Percentiles rank a stretch among this genome's conserved stretches.
Evolutionary conservation across 768 basidiomycete genomes (phyloP).

Genomic region (Suillus lakei): DNA sequence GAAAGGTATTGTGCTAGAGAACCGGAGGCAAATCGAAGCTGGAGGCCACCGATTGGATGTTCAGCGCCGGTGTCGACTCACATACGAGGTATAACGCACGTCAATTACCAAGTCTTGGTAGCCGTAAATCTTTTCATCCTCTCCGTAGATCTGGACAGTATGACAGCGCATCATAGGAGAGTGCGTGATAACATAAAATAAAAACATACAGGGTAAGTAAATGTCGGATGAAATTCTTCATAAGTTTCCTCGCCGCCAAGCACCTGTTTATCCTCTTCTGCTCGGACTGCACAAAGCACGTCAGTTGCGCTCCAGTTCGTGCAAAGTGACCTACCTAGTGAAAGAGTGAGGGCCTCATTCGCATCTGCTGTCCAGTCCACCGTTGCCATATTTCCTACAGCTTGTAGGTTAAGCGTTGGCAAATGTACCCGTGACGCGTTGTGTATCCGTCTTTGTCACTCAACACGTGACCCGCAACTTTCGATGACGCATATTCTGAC

Average conservation of each 20-base stretch:
- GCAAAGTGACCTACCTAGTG: conserved; percentile 57
- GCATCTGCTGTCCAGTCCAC: conserved; percentile 79
- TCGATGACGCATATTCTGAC: conserved; percentile 4
- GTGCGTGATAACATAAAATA: background rate
- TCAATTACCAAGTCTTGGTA: conserved; percentile 85
- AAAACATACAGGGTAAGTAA: conserved; percentile 87
- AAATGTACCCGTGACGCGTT: conserved; percentile 26
- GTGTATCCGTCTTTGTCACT: conserved; percentile 27
- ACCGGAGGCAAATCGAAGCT: conserved; percentile 90
- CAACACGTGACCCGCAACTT: background rate
- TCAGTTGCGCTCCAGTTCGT: background rate
- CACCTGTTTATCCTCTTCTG: conserved; percentile 63
- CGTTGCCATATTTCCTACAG: conserved; percentile 22
- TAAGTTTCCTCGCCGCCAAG: conserved; percentile 62
- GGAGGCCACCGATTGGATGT: background rate
- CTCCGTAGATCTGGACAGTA: conserved; percentile 79
- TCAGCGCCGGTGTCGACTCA: conserved; percentile 9
- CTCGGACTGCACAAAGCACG: conserved; percentile 56
- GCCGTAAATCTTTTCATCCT: conserved; percentile 96
- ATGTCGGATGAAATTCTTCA: conserved; percentile 79
- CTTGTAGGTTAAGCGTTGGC: background rate
- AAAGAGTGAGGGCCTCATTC: conserved; percentile 75
- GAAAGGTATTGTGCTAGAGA: conserved; percentile 79
- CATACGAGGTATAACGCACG: conserved; percentile 49
- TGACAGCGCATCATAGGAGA: background rate